Evolutionary conservation across 2,329 filamentous ascomycete genomes (phyloP).

Genomic region (Colletotrichum cordylinicola): DNA sequence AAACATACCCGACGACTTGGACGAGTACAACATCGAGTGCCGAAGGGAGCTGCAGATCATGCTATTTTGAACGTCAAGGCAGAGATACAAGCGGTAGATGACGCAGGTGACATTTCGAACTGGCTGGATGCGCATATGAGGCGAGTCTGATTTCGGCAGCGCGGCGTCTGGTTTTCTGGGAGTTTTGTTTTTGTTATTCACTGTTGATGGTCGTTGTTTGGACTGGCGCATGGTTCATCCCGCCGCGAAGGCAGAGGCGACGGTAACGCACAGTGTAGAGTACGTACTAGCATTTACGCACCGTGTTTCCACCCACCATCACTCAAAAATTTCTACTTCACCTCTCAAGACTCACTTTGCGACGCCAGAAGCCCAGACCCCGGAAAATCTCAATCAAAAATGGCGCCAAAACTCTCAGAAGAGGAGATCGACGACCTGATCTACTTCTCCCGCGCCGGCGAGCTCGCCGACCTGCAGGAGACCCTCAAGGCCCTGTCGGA

Average conservation of each 20-base stretch:
- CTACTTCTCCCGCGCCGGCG: conserved; percentile 83
- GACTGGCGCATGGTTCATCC: neutral
- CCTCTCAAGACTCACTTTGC: neutral
- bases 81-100: conserved; percentile 76
- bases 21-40: conserved; percentile 41
- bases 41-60: conserved; percentile 71
- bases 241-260: neutral
- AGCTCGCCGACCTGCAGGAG: conserved; percentile 70
- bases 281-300: neutral
- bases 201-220: fast-evolving
- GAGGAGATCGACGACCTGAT: conserved; percentile 92
- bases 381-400: conserved; percentile 26
- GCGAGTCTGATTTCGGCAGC: neutral
- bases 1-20: conserved; percentile 32
- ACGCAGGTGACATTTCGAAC: conserved; percentile 50
- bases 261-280: conserved; percentile 5
- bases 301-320: conserved; percentile 21
- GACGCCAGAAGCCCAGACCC: neutral
- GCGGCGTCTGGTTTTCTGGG: too few relatives aligned
- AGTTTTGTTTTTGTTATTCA: neutral
- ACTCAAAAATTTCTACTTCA: conserved; percentile 22
- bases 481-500: conserved; percentile 64
- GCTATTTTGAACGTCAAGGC: conserved; percentile 78
- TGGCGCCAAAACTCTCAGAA: conserved; percentile 65
- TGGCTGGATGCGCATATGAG: conserved; percentile 56